phyloP scores from a whole-genome alignment of 345 rosid genomes.

The Eucalyptus regnans region DNA sequence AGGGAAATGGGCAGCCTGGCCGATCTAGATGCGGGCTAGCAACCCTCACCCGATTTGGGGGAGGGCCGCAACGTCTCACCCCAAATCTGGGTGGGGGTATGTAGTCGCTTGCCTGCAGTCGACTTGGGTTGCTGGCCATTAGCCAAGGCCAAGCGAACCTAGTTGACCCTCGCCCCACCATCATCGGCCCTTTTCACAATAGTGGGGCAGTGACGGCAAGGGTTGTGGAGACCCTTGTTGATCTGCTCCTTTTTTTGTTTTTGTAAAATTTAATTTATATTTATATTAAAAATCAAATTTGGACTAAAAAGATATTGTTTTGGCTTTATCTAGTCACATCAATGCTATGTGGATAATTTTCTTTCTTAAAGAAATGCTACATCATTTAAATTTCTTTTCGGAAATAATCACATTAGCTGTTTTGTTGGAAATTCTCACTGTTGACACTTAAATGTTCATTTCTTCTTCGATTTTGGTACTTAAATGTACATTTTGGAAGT shows the following conservation, averaged over 20 bases:
- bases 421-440: accelerated
- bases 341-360: accelerated
- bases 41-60: accelerated
- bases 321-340: accelerated
- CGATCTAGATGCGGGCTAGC: accelerated
- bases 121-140: accelerated
- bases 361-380: accelerated
- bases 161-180: accelerated
- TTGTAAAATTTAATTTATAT: no score
- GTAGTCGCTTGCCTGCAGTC: accelerated
- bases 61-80: accelerated
- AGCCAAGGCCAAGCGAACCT: accelerated
- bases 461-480: no score
- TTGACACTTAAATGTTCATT: no score
- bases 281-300: no score
- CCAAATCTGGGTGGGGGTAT: no score
- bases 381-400: accelerated
- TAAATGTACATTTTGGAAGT: no score
- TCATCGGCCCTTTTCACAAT: accelerated
- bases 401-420: accelerated
- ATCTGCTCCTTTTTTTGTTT: no score
- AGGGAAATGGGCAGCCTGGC: accelerated
- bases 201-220: accelerated
- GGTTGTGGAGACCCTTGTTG: no score
- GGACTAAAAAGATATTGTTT: accelerated